Conservation (phyloP, 345 rosid species). For the Mallotus nudiflorus region DNA sequence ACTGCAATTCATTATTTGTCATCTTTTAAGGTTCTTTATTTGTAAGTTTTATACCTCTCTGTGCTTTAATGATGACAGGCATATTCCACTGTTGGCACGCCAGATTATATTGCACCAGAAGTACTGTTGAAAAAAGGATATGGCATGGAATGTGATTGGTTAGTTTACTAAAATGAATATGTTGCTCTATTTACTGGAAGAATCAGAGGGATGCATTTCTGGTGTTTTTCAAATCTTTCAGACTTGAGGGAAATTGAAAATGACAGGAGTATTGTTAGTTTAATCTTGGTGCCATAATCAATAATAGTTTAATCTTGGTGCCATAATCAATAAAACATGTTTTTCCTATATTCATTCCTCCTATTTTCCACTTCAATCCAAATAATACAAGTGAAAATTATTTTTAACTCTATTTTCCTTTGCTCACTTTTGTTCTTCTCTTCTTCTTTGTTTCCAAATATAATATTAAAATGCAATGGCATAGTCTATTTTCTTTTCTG, state of each 20-base stretch:
- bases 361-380: background rate
- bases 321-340: background rate
- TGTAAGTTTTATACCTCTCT: slow-evolving; percentile 16
- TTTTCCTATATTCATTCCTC: background rate
- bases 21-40: background rate
- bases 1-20: too few relatives aligned
- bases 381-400: background rate
- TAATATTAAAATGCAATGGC: background rate
- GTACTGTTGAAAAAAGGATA: slow-evolving; percentile 93
- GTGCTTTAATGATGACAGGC: slow-evolving; percentile 54
- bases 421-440: background rate
- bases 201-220: background rate
- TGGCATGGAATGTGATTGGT: slow-evolving; percentile 95
- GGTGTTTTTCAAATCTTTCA: background rate
- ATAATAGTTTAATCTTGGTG: background rate
- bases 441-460: background rate
- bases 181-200: background rate
- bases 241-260: background rate
- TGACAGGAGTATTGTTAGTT: background rate
- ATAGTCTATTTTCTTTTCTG: slow-evolving; percentile 13
- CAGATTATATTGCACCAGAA: slow-evolving; percentile 98
- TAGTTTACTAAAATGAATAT: slow-evolving; percentile 26
- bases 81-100: slow-evolving; percentile 90
- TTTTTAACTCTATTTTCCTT: background rate
- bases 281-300: background rate